Evolutionary conservation across 2,329 filamentous ascomycete species (phyloP).

Genomic region (Cladosporium cucumerinum): DNA sequence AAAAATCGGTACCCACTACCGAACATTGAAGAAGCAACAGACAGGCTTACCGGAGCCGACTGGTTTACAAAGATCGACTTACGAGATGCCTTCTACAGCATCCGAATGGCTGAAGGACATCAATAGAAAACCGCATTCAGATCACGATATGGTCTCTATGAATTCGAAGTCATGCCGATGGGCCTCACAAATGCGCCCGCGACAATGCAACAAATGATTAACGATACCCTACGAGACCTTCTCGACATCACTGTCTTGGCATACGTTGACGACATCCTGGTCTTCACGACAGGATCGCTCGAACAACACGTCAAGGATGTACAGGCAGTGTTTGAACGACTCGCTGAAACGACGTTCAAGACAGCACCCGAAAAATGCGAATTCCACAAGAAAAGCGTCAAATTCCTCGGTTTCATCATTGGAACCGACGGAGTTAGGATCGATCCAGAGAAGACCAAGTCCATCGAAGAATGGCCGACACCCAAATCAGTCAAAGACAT

Average conservation of each 20-base stretch:
- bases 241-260: slow-evolving; percentile 24
- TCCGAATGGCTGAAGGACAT: slow-evolving; percentile 26
- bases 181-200: slow-evolving; percentile 25
- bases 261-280: slow-evolving; percentile 31
- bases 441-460: slow-evolving; percentile 27
- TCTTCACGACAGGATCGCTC: slow-evolving; percentile 22
- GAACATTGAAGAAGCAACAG: slow-evolving; percentile 25
- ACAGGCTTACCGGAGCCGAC: slow-evolving; percentile 20
- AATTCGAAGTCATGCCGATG: slow-evolving; percentile 29
- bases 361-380: slow-evolving; percentile 28
- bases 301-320: background rate
- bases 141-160: slow-evolving; percentile 24
- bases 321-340: slow-evolving; percentile 24
- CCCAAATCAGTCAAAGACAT: background rate
- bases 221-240: slow-evolving; percentile 24
- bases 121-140: slow-evolving; percentile 28
- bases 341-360: slow-evolving; percentile 21
- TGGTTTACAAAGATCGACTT: slow-evolving; percentile 29
- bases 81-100: slow-evolving; percentile 25
- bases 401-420: slow-evolving; percentile 35
- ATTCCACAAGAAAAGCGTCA: slow-evolving; percentile 30
- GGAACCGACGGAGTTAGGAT: slow-evolving; percentile 26
- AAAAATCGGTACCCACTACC: slow-evolving; percentile 30
- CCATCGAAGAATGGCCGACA: slow-evolving; percentile 21
- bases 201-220: slow-evolving; percentile 30